Base-by-base conservation (phyloP, 305 asterid genomes). In the Rubia tinctorum region DNA sequence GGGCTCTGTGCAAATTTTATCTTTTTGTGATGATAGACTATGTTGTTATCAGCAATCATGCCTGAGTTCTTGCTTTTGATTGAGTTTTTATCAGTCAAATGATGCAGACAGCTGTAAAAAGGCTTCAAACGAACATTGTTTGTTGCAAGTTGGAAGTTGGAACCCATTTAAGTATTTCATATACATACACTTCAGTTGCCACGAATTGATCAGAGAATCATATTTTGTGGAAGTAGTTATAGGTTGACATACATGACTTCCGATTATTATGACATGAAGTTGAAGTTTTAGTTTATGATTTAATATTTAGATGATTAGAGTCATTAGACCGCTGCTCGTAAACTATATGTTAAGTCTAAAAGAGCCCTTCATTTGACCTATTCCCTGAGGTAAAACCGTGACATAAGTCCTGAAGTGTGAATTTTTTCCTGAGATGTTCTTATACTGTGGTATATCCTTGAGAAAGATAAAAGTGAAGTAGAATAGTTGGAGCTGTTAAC, bases 161-260 rank as follows among this genome's bases (percentile, higher is more conserved):
- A 64, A 37, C 47, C 69, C 30, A 42, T 55, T 53, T 55, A 64
- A 27, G 39, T 53, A 53, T 53, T n/a, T 0, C 45, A 64, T 30
- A 30, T 30, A 9, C 40, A 37, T 73, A 40, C 9, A 49, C 77
- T 47, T 23, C 71, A 8, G 27, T 56, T 60, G 22, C 27, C 68
- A 27, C 55, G 25, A 9, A 51, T 53, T 10, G 4, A 1, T 18
- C 37, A 71, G 61, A 45, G 72, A 66, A 64, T 39, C 39, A 27
- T 66, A 18, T 27, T 18, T 22, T 56, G 76, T 43, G 64, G 27
- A 62, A 55, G 69, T n/a, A 43, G 73, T 53, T 71, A 58, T 34
- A 40, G 56, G 69, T 64, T 71, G 71, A 75, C 73, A 39, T 70
- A n/a, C 47, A 8, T 55, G 20, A 49, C 39, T 71, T 37, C 40